Evolutionary conservation across 306 rosid species (phyloP).

Genomic region (Vigna reflexopilosa): DNA sequence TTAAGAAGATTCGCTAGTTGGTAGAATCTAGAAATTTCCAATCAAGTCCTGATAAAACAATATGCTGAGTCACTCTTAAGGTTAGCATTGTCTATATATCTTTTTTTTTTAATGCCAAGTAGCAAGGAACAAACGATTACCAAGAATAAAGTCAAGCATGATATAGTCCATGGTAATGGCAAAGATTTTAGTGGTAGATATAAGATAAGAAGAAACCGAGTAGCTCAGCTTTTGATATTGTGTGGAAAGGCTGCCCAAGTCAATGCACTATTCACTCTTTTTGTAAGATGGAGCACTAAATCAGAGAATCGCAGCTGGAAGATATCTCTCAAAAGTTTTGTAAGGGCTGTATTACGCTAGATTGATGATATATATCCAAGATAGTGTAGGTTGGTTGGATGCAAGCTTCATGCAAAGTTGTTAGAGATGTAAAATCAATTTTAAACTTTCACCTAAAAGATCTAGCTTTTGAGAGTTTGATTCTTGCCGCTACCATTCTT

Average conservation of each 20-base stretch:
- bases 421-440: neutral
- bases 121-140: conserved; percentile 2
- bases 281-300: neutral
- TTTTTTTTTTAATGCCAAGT: neutral
- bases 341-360: neutral
- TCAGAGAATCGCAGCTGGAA: neutral
- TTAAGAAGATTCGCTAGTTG: neutral
- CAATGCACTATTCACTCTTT: neutral
- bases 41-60: conserved; percentile 3
- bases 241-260: neutral
- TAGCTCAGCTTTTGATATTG: conserved; percentile 2
- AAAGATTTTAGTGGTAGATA: neutral
- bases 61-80: neutral
- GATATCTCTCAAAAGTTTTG: neutral
- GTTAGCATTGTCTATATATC: neutral
- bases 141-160: neutral
- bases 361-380: neutral
- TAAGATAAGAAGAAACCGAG: neutral
- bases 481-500: neutral
- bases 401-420: neutral
- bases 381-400: neutral
- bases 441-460: neutral
- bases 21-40: neutral
- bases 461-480: neutral
- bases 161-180: neutral